phyloP scores from a whole-genome alignment of 768 basidiomycete species.

The Amanita phalloides region DNA sequence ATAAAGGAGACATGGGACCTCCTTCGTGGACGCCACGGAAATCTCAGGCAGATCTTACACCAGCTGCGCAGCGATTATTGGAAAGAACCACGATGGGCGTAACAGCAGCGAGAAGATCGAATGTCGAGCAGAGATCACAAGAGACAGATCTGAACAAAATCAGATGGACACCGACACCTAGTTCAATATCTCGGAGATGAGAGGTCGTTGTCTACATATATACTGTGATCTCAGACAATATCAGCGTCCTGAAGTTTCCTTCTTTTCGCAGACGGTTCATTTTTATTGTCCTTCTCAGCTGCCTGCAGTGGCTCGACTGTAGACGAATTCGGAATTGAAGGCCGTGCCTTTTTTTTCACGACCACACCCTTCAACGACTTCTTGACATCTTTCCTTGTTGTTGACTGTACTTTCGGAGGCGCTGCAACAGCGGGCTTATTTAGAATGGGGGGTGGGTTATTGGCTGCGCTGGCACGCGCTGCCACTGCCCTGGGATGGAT shows the following conservation, averaged over 20 bases:
- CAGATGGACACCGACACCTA: slow-evolving; percentile 75
- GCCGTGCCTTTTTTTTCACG: slow-evolving; percentile 65
- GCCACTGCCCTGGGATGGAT: slow-evolving; percentile 44
- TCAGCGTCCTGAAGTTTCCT: slow-evolving; percentile 6
- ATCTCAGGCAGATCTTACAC: slow-evolving; percentile 65
- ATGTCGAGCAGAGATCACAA: slow-evolving; percentile 36
- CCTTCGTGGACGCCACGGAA: slow-evolving; percentile 72
- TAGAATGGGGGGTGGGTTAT: slow-evolving; percentile 31
- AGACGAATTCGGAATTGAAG: slow-evolving; percentile 11
- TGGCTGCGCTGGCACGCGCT: slow-evolving; percentile 45
- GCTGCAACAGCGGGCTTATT: slow-evolving; percentile 19
- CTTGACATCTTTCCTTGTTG: slow-evolving; percentile 53
- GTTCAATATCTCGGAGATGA: slow-evolving; percentile 23
- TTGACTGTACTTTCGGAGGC: slow-evolving; percentile 22
- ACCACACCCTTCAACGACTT: slow-evolving; percentile 68
- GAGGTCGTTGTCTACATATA: slow-evolving; percentile 7
- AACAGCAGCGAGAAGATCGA: slow-evolving; percentile 50
- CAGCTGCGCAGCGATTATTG: slow-evolving; percentile 72
- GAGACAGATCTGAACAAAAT: slow-evolving; percentile 56
- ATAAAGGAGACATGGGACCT: slow-evolving; percentile 62
- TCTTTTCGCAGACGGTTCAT: slow-evolving; percentile 7
- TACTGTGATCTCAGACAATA: neutral
- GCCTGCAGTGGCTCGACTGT: slow-evolving; percentile 10
- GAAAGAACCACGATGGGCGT: slow-evolving; percentile 62
- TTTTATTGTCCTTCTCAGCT: slow-evolving; percentile 10